Conservation (phyloP, 805 yeast genomes). For the Tetrapisispora namnaoensis region DNA sequence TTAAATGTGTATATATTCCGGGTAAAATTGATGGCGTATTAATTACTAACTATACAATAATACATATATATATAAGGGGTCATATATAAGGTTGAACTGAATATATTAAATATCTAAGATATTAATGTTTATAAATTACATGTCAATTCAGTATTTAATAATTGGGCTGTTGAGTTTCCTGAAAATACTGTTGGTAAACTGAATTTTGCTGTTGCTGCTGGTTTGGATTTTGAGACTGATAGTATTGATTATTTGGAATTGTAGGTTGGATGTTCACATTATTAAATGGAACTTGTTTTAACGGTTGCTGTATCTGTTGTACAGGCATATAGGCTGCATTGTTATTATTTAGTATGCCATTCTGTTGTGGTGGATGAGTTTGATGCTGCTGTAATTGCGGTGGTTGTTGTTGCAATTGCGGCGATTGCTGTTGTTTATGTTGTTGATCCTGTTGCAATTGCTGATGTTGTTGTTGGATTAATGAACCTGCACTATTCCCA, state of each 20-base stretch:
- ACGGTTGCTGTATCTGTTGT: conserved; percentile 4
- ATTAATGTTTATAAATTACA: neutral
- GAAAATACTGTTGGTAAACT: conserved; percentile 56
- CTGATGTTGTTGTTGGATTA: conserved; percentile 1
- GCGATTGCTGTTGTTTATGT: conserved; percentile 2
- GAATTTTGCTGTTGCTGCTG: conserved; percentile 37
- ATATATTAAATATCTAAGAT: neutral
- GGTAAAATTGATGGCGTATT: neutral
- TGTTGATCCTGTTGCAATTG: neutral
- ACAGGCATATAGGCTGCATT: neutral
- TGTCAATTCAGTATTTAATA: neutral
- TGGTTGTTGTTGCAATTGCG: conserved; percentile 3
- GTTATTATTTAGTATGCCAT: conserved; percentile 2
- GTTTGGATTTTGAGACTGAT: conserved; percentile 28
- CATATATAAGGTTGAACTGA: neutral
- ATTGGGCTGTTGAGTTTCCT: conserved; percentile 41
- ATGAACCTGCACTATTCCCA: conserved; percentile 3
- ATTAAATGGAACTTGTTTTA: conserved; percentile 6
- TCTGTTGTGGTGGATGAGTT: conserved; percentile 7
- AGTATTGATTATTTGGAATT: conserved; percentile 9
- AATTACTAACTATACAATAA: no score
- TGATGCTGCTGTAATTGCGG: conserved; percentile 2
- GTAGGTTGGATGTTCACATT: conserved; percentile 2
- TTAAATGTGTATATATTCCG: neutral
- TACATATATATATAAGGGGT: neutral